Evolutionary conservation across 2,329 filamentous ascomycete genomes (phyloP).

Genomic region (Phialocephala sp.): DNA sequence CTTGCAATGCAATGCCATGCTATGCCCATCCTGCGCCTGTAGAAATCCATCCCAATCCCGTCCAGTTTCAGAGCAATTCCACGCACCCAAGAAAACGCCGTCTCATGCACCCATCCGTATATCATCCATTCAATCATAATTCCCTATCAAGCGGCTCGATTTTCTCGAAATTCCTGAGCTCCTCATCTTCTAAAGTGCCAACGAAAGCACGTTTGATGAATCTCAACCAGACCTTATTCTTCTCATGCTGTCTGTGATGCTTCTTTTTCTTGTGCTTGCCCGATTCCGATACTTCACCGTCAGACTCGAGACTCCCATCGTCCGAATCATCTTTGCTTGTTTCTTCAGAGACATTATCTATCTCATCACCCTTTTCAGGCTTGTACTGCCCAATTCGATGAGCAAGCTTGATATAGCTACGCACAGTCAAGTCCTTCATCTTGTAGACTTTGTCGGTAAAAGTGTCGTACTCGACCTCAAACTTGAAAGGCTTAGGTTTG

Average conservation of each 20-base stretch:
- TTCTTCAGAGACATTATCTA: slow-evolving; percentile 31
- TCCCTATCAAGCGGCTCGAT: not conserved
- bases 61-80: not conserved
- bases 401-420: slow-evolving; percentile 80
- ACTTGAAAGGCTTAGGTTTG: slow-evolving; percentile 69
- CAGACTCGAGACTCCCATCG: slow-evolving; percentile 35
- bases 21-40: slow-evolving; percentile 4
- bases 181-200: slow-evolving; percentile 68
- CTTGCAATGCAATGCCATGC: slow-evolving; percentile 6
- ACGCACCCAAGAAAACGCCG: not conserved
- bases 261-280: slow-evolving; percentile 53
- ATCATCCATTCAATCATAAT: slow-evolving; percentile 1
- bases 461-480: slow-evolving; percentile 86
- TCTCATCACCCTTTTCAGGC: slow-evolving; percentile 42
- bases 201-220: slow-evolving; percentile 84
- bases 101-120: not conserved
- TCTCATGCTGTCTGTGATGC: slow-evolving; percentile 58
- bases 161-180: slow-evolving; percentile 53
- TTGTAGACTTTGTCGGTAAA: slow-evolving; percentile 76
- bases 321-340: slow-evolving; percentile 36
- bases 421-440: slow-evolving; percentile 82
- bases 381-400: slow-evolving; percentile 71
- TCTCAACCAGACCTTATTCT: slow-evolving; percentile 75
- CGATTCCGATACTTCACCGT: slow-evolving; percentile 39
- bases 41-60: not conserved